Conservation (phyloP, 140 eudicot species). For the Oenanthe javanica region DNA sequence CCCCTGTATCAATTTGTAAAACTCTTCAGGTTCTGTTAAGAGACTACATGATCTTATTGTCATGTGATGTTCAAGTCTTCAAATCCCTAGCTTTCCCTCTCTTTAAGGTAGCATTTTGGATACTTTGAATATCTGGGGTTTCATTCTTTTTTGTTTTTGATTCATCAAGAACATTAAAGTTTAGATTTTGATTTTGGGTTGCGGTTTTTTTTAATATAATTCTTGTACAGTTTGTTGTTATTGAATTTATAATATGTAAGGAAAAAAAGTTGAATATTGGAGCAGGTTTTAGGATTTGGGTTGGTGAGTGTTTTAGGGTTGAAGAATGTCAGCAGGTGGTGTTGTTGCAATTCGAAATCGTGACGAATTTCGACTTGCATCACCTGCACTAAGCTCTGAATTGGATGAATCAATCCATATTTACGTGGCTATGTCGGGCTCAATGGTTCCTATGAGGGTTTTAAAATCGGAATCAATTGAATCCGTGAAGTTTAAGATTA, state of each 20-base stretch:
- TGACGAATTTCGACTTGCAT: conserved; percentile 28
- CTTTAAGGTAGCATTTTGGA: neutral
- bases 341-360: conserved; percentile 49
- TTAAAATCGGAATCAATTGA: conserved; percentile 65
- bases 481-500: conserved; percentile 72
- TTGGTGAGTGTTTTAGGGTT: neutral
- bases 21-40: neutral
- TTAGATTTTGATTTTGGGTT: neutral
- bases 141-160: neutral
- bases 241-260: neutral
- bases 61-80: conserved; percentile 5
- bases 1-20: neutral
- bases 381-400: conserved; percentile 23
- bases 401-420: conserved; percentile 38
- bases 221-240: conserved; percentile 7
- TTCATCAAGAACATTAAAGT: neutral
- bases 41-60: neutral
- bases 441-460: conserved; percentile 59
- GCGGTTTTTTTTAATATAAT: neutral
- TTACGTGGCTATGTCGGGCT: conserved; percentile 55
- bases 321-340: conserved; percentile 62
- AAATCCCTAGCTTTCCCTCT: neutral
- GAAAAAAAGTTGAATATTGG: neutral
- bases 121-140: conserved; percentile 4
- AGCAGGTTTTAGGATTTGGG: neutral